These are phyloP conservation scores for Saccharomycopsis sp. DNA, from an alignment of 805 yeast genomes.

Conservation along the genomic window DNA sequence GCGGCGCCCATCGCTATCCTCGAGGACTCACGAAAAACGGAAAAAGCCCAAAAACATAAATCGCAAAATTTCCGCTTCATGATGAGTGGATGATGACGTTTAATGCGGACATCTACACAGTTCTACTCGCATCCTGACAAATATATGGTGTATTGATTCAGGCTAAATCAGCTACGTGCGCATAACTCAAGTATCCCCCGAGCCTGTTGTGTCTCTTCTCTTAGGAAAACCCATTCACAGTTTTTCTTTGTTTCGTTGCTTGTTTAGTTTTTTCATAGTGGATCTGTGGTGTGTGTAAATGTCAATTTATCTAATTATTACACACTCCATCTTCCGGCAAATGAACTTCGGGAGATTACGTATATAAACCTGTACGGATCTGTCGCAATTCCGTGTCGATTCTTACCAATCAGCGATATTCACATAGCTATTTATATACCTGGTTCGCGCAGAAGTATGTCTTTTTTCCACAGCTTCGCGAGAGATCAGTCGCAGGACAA, in stretches of 20 bases:
- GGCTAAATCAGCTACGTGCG: too few relatives aligned
- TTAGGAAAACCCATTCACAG: neutral
- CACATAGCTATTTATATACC: neutral
- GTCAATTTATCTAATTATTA: too few relatives aligned
- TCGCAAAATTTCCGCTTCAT: neutral
- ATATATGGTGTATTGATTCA: too few relatives aligned
- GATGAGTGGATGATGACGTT: neutral
- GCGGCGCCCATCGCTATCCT: too few relatives aligned
- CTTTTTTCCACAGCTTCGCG: neutral
- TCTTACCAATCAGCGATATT: neutral
- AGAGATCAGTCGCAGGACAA: neutral
- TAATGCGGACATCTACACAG: neutral
- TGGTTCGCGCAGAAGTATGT: neutral
- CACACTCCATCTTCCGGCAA: too few relatives aligned
- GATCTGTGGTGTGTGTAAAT: neutral
- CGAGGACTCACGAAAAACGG: neutral
- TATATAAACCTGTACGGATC: neutral
- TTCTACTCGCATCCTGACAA: too few relatives aligned
- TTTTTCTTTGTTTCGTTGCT: neutral
- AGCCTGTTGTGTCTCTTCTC: neutral
- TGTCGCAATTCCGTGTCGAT: neutral
- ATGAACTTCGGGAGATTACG: neutral
- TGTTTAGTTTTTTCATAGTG: too few relatives aligned
- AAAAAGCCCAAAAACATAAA: neutral
- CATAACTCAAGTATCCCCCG: too few relatives aligned